phyloP scores from a whole-genome alignment of 176 grass and related monocot genomes.

The Musa troglodytarum region DNA sequence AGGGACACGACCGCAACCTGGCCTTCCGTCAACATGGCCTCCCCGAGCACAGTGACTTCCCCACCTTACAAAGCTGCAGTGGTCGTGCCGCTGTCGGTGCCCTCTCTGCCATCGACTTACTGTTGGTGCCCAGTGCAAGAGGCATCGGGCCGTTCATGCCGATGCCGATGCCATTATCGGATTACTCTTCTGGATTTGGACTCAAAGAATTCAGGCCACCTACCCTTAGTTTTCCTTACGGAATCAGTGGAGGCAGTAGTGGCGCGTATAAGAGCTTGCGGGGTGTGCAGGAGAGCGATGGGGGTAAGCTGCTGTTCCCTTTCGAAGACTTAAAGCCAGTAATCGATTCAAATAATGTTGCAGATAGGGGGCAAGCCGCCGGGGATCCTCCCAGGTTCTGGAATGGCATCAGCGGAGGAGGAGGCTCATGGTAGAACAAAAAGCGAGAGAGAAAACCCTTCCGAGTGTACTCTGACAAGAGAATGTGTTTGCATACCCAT shows the following conservation, averaged over 20 bases:
- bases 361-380: neutral
- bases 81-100: neutral
- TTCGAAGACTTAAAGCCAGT: constrained; percentile 6
- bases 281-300: neutral
- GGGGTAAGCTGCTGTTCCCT: constrained; percentile 7
- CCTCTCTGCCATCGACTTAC: constrained; percentile 12
- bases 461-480: no score
- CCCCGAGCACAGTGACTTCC: neutral
- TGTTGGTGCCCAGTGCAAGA: neutral
- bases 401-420: constrained; percentile 2
- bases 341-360: neutral
- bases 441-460: no score
- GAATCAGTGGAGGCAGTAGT: neutral
- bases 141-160: neutral
- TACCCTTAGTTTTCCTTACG: neutral
- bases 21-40: constrained; percentile 15
- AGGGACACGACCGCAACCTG: constrained; percentile 28
- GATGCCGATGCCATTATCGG: neutral
- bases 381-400: constrained; percentile 15
- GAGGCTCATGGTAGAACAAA: constrained; percentile 18
- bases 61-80: neutral
- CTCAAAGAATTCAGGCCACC: constrained; percentile 13
- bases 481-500: neutral
- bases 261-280: neutral
- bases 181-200: constrained; percentile 1